Evolutionary conservation across 2,329 filamentous ascomycete genomes (phyloP).

Genomic region (Colletotrichum sp.): DNA sequence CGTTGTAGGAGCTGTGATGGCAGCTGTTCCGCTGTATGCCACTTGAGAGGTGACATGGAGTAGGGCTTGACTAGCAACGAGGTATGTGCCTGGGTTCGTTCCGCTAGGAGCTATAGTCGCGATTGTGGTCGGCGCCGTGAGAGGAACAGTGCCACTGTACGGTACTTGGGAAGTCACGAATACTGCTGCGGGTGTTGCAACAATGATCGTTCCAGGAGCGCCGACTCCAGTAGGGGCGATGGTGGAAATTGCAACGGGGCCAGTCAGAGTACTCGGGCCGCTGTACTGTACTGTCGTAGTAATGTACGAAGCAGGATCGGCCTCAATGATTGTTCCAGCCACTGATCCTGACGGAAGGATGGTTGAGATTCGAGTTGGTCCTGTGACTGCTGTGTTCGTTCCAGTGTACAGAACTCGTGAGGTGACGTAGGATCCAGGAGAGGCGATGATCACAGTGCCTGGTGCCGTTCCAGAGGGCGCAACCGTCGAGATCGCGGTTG

Average conservation of each 20-base stretch:
- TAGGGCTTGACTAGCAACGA: background rate
- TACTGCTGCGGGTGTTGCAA: background rate
- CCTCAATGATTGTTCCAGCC: background rate
- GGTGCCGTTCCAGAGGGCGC: background rate
- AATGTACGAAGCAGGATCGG: background rate
- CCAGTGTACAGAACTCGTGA: conserved; percentile 7
- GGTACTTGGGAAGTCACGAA: background rate
- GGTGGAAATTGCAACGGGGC: background rate
- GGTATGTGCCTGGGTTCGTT: conserved; percentile 1
- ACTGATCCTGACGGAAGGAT: conserved; percentile 7
- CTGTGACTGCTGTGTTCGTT: background rate
- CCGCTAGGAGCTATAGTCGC: conserved; percentile 2
- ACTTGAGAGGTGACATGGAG: background rate
- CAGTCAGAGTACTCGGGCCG: background rate
- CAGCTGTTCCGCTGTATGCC: background rate
- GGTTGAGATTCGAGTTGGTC: background rate
- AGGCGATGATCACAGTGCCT: background rate
- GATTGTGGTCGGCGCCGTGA: background rate
- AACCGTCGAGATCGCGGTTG: background rate
- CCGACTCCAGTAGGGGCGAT: background rate
- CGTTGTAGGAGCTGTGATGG: background rate
- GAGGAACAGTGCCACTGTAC: background rate
- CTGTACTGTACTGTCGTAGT: background rate
- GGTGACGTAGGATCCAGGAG: conserved; percentile 13
- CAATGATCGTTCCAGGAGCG: conserved; percentile 2